phyloP scores from a whole-genome alignment of 495 filamentous ascomycete species.

The Penicillium desertorum region DNA sequence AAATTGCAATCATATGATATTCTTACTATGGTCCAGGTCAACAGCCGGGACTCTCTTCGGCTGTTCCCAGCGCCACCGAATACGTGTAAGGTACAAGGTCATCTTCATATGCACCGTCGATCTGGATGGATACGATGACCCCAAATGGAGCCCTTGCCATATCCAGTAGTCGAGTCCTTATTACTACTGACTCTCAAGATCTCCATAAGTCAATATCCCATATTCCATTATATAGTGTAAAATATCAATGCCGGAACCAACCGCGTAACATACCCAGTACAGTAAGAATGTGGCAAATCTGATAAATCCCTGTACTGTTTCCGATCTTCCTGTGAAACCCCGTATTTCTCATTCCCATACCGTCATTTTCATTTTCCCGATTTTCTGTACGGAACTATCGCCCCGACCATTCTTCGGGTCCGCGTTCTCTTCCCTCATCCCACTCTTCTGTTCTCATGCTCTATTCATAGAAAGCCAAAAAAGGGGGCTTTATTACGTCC shows the following conservation, averaged over 20 bases:
- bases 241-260: neutral
- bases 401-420: slow-evolving; percentile 32
- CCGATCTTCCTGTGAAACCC: slow-evolving; percentile 13
- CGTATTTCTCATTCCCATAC: neutral
- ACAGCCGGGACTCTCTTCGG: slow-evolving; percentile 5
- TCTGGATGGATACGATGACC: slow-evolving; percentile 25
- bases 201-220: neutral
- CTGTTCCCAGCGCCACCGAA: neutral
- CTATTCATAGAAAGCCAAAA: slow-evolving; percentile 5
- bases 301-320: slow-evolving; percentile 25
- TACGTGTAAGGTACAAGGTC: neutral
- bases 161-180: slow-evolving; percentile 16
- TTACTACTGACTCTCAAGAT: slow-evolving; percentile 2
- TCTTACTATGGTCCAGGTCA: neutral
- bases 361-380: slow-evolving; percentile 22
- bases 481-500: neutral
- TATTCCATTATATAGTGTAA: neutral
- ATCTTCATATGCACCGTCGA: slow-evolving; percentile 26
- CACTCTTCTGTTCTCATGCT: slow-evolving; percentile 17
- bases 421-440: slow-evolving; percentile 29
- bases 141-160: slow-evolving; percentile 13
- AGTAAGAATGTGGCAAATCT: slow-evolving; percentile 35
- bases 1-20: neutral
- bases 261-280: slow-evolving; percentile 8
- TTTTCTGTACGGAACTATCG: slow-evolving; percentile 25